Evolutionary conservation across 352 stramenopile species (phyloP), one percentile per base, ranked within the genome.

Genomic region (Phytophthora cactorum): DNA sequence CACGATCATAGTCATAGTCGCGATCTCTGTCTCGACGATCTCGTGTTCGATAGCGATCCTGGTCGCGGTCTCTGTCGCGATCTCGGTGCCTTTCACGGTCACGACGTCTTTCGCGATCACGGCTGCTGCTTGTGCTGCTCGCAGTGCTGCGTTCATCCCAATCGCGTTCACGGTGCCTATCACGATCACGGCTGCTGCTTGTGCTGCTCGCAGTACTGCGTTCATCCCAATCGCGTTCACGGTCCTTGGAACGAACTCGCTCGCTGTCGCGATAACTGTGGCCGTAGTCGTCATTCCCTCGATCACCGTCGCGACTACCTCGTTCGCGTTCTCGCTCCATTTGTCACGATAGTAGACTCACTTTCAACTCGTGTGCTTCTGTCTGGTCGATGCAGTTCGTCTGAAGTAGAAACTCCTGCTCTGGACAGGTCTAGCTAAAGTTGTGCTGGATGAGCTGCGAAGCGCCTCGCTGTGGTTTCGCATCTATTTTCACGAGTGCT

Each of bases 281-380:
- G 11, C 79, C 70, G 38, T 70, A 47, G 45, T 72, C 51, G 14
- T 81, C 44, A 34, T 55, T 55, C 1, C 5, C 46, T 66, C 68
- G 52, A 29, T 75, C 65, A 17, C 52, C 45, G 28, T 72, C 44
- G 53, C 70, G 70, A 62, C 44, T 60, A 45, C 51, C 39, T 15
- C 65, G 62, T n/a, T 77, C 64, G n/a, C 65, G 67, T 7, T 83
- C 61, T 28, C 69, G 64, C 27, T 84, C 75, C 75, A 84, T 82
- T 59, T 59, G 17, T 58, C 17, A 58, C 49, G 62, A 38, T 50
- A 22, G 22, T 22, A 22, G 31, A 17, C 17, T 53, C 36, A 60
- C 54, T 60, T 54, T 51, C 22, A 22, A 22, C 22, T 22, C 22
- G 22, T 22, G 22, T 22, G 22, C 22, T 22, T 22, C 22, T 22